A percentile compares a stretch with the other conserved stretches of the same genome.
phyloP scores from a whole-genome alignment of 2,329 filamentous ascomycete genomes.

The Chaetomiaceae sp. region DNA sequence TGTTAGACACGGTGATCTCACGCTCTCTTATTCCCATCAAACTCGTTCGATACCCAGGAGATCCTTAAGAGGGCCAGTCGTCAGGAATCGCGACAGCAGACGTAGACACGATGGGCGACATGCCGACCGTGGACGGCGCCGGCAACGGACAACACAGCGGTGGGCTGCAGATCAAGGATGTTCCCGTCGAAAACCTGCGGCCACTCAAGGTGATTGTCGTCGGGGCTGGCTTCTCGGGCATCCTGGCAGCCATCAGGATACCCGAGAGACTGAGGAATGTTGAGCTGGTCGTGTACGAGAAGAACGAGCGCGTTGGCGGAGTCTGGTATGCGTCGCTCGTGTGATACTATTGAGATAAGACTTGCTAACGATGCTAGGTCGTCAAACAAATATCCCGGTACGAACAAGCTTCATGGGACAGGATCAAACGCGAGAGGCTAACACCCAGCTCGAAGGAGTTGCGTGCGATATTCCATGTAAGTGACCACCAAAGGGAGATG shows the following conservation, averaged over 20 bases:
- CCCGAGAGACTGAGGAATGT: conserved; percentile 31
- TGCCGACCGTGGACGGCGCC: conserved; percentile 2
- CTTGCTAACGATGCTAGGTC: conserved; percentile 20
- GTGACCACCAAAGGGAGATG: conserved; percentile 7
- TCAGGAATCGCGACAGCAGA: too few species aligned
- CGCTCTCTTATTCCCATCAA: too few species aligned
- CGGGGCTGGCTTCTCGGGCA: conserved; percentile 31
- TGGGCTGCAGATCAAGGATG: conserved; percentile 25
- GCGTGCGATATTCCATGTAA: conserved; percentile 35
- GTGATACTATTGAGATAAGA: too few species aligned
- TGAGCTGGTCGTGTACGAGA: conserved; percentile 32
- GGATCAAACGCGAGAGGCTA: neutral
- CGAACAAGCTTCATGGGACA: neutral
- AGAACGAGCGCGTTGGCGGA: conserved; percentile 30
- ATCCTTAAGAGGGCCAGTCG: too few species aligned
- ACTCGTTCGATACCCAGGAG: too few species aligned
- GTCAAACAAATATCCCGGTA: conserved; percentile 31
- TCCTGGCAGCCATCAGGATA: conserved; percentile 31
- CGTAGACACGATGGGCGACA: neutral
- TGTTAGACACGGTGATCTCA: too few species aligned
- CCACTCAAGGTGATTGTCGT: conserved; percentile 30
- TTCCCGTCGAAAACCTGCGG: conserved; percentile 29
- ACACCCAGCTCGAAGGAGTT: conserved; percentile 18
- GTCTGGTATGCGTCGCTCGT: conserved; percentile 27
- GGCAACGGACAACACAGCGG: neutral